Evolutionary conservation across 495 filamentous ascomycete species (phyloP), one percentile per base, ranked within the genome.

Genomic region (Trichoderma virens): DNA sequence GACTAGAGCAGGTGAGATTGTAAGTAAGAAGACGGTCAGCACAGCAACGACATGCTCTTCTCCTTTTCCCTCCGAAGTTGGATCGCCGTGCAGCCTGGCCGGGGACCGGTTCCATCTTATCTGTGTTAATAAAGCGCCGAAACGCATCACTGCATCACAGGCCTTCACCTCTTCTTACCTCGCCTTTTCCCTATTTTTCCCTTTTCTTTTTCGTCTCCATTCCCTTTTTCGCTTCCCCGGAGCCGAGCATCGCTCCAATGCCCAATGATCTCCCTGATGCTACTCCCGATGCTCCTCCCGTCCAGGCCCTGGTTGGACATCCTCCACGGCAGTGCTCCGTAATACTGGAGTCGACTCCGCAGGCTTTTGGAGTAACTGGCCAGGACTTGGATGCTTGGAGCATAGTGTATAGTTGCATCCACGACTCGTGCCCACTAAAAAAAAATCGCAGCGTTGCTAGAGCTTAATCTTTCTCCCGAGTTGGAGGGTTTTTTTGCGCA

Each of bases 381-480:
- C 35, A 14, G 30, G 3, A n/a, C 51, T 56, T 56, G 25, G 7
- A 56, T 56, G 51, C 51, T 56, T 56, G 51, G 51, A 56, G 51
- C 23, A 56, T 56, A 56, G 51, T 56, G 51, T n/a, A 9, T 30
- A 35, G 11, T 4, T 35, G 32, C 32, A 4, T 35, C 32, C 25
- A 56, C 25, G 51, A 56, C 7, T 56, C 51, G 25, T 56, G 51
- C 7, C 43, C 43, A 47, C 43, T 18, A 18, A 11, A 11, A 41
- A 41, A 41, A 41, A 41, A 41, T 18, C 38, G 16, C 3, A n/a
- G 45, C n/a, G n/a, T 20, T 27, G 45, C 16, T 20, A 2, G 45
- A 56, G 51, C 51, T 56, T 56, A 56, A 56, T 56, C 51, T 56
- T 56, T 56, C 51, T 56, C 25, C 51, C 51, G 51, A 56, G 25